Evolutionary conservation across 192 early-diverging fungal genomes (phyloP), one percentile per base, ranked within the genome.

Genomic region (Hyaloraphidium curvatum): DNA sequence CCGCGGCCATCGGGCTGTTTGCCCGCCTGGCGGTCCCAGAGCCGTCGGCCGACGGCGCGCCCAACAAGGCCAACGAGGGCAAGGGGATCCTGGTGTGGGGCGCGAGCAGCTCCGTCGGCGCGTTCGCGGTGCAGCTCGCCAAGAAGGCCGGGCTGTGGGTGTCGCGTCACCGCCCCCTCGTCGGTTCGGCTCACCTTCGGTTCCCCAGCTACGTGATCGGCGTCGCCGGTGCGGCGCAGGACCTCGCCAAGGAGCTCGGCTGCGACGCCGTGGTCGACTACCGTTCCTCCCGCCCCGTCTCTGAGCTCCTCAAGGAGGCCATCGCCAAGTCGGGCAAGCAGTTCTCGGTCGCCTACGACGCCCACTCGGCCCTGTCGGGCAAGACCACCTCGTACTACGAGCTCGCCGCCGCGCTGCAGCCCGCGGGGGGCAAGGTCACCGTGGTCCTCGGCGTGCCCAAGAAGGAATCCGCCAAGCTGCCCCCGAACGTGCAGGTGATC

Each of bases 1-100:
- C 33, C 33, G 33, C 33, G 33, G 33, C 33, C 9, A 37, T 37
- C n/a, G 33, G 33, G 9, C n/a, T 37, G 33, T 37, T 37, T n/a
- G n/a, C 9, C 7, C 7, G n/a, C 9, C 7, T 37, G 7, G 33
- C 9, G 9, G 9, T 37, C n/a, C 9, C n/a, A 7, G 33, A 37
- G 33, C 33, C 33, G 9, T 11, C 33, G 7, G 9, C 33, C 9
- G 33, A 37, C 33, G 33, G 33, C n/a, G n/a, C 7, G n/a, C 33
- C 33, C 33, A 37, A 37, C 33, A 7, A 7, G n/a, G n/a, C 7
- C 9, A n/a, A 7, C 9, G 9, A 37, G 33, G 33, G 33, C 7
- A 7, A 63, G 40, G 54, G 22, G 22, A 52, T 63, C 14, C 22
- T 63, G 5, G 39, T 63, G 11, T 50, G 53, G 53, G 62, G 62